These are phyloP conservation scores for Alternaria brassicae DNA, from an alignment of 2,329 filamentous ascomycete genomes.

Conservation along the genomic window DNA sequence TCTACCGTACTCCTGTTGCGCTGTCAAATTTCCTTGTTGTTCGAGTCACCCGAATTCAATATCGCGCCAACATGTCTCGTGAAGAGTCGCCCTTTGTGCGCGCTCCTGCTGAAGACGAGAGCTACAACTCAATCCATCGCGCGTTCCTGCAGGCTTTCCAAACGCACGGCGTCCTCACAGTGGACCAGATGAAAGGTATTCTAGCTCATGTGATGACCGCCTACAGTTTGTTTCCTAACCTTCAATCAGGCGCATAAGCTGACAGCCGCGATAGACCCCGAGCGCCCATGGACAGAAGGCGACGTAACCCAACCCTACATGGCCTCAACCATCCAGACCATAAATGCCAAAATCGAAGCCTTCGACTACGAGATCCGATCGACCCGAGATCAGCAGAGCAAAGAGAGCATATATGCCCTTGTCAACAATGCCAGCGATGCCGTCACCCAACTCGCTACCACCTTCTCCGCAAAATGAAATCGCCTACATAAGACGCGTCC, in stretches of 20 bases:
- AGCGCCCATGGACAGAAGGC: conserved; percentile 59
- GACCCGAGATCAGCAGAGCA: conserved; percentile 70
- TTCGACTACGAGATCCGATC: conserved; percentile 90
- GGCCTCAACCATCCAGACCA: conserved; percentile 69
- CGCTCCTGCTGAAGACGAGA: conserved; percentile 17
- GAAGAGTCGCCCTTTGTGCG: conserved; percentile 24
- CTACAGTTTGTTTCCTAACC: conserved; percentile 50
- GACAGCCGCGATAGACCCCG: conserved; percentile 37
- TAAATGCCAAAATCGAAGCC: conserved; percentile 74
- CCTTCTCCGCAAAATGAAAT: conserved; percentile 84
- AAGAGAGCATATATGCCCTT: conserved; percentile 76
- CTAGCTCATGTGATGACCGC: conserved; percentile 76
- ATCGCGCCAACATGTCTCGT: conserved; percentile 21
- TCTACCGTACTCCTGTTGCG: neutral
- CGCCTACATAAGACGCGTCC: conserved; percentile 82
- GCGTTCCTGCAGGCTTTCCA: conserved; percentile 92
- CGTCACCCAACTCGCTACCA: conserved; percentile 85
- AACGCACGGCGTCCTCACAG: conserved; percentile 77
- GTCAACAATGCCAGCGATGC: conserved; percentile 88
- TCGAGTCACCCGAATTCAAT: neutral
- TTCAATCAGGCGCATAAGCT: neutral
- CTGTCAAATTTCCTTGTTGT: neutral
- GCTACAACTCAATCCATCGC: conserved; percentile 68
- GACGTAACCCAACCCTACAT: conserved; percentile 75
- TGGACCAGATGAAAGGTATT: conserved; percentile 73